Evolutionary conservation across 192 early-diverging fungal species (phyloP).

Genomic region (Backusella parvicylindrica): DNA sequence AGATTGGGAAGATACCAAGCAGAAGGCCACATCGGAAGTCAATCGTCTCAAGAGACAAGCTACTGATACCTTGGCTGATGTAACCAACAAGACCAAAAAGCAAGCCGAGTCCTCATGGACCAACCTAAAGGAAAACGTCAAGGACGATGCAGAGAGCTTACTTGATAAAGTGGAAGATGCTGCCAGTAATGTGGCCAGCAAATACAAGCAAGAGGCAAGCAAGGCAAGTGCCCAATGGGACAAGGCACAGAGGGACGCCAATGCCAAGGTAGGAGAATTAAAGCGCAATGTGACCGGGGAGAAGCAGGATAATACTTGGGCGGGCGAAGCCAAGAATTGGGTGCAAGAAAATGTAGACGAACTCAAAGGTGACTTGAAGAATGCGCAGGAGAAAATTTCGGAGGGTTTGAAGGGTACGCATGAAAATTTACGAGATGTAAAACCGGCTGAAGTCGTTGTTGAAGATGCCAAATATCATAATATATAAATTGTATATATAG

Average conservation of each 20-base stretch:
- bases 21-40: not conserved
- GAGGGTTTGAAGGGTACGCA: not conserved
- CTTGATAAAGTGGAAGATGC: not conserved
- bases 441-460: constrained; percentile 14
- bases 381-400: not conserved
- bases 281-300: not conserved
- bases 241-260: not conserved
- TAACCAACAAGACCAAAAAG: not conserved
- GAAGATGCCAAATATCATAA: constrained; percentile 3
- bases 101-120: not conserved
- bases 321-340: not conserved
- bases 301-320: not conserved
- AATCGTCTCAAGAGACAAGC: not conserved
- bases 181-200: not conserved
- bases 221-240: not conserved
- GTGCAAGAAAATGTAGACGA: not conserved
- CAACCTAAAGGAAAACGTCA: not conserved
- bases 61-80: not conserved
- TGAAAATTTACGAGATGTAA: not conserved
- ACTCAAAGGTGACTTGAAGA: not conserved
- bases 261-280: not conserved
- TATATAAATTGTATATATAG: not conserved
- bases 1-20: not conserved
- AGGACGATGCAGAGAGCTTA: not conserved
- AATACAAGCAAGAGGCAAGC: not conserved